phyloP scores from a whole-genome alignment of 2,329 filamentous ascomycete species.

The Pseudocercospora crystallina region DNA sequence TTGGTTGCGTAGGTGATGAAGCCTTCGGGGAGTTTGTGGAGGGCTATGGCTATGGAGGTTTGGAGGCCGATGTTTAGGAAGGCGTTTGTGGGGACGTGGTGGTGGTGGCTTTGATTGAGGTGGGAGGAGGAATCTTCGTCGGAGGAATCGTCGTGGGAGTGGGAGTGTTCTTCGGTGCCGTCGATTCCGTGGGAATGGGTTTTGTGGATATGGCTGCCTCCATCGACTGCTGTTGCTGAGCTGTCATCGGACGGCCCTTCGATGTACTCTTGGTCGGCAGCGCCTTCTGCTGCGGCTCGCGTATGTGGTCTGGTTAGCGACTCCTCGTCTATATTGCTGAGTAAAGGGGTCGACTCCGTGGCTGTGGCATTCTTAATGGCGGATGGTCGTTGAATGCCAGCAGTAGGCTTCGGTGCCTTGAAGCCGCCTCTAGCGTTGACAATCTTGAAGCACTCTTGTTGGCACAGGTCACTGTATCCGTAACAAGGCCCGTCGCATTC shows the following conservation, averaged over 20 bases:
- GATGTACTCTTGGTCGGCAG: constrained; percentile 9
- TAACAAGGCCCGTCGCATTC: constrained; percentile 61
- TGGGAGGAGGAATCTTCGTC: constrained; percentile 13
- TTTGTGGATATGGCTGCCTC: constrained; percentile 13
- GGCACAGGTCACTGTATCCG: constrained; percentile 62
- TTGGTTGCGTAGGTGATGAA: constrained; percentile 95
- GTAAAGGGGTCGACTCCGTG: constrained; percentile 33
- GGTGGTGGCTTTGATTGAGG: constrained; percentile 66
- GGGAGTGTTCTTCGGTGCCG: constrained; percentile 8
- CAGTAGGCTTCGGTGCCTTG: constrained; percentile 25
- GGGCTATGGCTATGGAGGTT: constrained; percentile 88
- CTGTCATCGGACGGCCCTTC: constrained; percentile 20
- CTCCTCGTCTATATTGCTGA: constrained; percentile 25
- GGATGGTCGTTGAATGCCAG: constrained; percentile 20
- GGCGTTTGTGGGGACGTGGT: constrained; percentile 91
- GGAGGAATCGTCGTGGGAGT: constrained; percentile 73
- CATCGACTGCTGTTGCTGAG: constrained; percentile 16
- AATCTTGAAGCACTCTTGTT: constrained; percentile 59
- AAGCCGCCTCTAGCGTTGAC: constrained; percentile 40
- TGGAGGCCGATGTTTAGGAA: constrained; percentile 95
- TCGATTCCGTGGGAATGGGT: constrained; percentile 19
- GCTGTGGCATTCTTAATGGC: constrained; percentile 26
- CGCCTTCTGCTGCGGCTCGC: constrained; percentile 14
- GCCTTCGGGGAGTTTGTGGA: constrained; percentile 90
- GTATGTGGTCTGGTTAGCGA: constrained; percentile 16